phyloP scores from a whole-genome alignment of 2,329 filamentous ascomycete genomes.

The Samsoniella hepiali region DNA sequence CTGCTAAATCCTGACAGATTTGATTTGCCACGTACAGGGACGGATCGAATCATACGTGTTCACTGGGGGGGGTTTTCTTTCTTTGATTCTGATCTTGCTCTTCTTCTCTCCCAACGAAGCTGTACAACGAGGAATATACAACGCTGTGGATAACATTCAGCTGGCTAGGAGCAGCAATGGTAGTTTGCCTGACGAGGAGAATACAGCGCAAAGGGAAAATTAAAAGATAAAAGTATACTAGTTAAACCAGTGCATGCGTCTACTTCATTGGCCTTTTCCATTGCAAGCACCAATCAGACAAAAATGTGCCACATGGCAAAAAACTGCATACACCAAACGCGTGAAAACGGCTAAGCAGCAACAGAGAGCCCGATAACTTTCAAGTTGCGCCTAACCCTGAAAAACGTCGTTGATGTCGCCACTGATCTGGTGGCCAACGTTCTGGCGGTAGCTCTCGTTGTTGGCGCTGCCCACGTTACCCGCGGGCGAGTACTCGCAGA shows the following conservation, averaged over 20 bases:
- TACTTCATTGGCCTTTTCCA: background rate
- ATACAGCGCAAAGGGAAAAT: no score
- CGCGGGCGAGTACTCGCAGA: constrained; percentile 20
- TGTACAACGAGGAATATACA: no score
- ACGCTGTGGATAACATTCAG: no score
- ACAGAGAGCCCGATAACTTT: background rate
- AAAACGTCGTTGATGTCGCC: constrained; percentile 4
- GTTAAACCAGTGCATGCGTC: no score
- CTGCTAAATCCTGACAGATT: background rate
- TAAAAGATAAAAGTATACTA: no score
- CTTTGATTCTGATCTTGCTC: no score
- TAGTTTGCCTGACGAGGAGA: no score
- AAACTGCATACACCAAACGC: background rate
- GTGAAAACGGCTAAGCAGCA: background rate
- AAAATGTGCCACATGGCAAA: background rate
- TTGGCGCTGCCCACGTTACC: constrained; percentile 19
- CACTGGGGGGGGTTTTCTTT: no score
- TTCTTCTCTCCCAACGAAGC: no score
- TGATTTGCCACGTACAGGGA: no score
- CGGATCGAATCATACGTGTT: no score
- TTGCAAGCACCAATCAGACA: background rate
- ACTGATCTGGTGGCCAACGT: constrained; percentile 17
- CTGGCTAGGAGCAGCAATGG: no score
- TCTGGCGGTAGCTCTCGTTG: constrained; percentile 12
- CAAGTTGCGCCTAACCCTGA: background rate